phyloP scores from a whole-genome alignment of 2,329 filamentous ascomycete species.

The Hymenotorrendiella dingleyae region DNA sequence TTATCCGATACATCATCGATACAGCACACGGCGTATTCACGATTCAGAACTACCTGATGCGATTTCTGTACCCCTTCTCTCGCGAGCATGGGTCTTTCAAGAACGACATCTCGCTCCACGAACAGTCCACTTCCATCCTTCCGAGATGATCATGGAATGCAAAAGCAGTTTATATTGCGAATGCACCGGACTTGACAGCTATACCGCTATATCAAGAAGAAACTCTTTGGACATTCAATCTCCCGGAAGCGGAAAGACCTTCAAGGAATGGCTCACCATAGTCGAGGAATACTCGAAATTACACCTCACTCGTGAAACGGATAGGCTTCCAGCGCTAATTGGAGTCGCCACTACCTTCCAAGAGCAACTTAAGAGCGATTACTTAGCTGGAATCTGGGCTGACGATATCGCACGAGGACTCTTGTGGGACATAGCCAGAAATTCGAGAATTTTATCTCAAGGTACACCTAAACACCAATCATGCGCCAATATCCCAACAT shows the following conservation, averaged over 20 bases:
- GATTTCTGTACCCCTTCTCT: conserved; percentile 1
- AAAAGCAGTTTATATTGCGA: background rate
- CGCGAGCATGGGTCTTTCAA: conserved; percentile 14
- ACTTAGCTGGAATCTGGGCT: conserved; percentile 6
- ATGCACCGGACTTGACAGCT: background rate
- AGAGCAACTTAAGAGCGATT: background rate
- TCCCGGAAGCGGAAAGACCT: background rate
- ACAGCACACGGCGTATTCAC: background rate
- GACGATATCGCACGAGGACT: background rate
- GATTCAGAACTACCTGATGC: background rate
- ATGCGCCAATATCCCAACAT: background rate
- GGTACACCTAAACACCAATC: background rate
- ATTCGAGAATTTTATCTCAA: background rate
- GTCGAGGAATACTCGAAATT: conserved; percentile 2
- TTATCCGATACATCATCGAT: background rate
- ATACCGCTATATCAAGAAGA: background rate
- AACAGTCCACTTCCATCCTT: conserved; percentile 9
- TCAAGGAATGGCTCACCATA: background rate
- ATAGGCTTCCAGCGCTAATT: conserved; percentile 5
- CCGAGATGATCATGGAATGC: conserved; percentile 5
- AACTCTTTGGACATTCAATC: background rate
- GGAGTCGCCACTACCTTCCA: conserved; percentile 5
- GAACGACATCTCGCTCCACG: conserved; percentile 11
- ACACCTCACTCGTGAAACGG: background rate
- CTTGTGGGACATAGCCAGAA: conserved; percentile 1